phyloP scores from a whole-genome alignment of 805 yeast species.

The Saturnispora hagleri region DNA sequence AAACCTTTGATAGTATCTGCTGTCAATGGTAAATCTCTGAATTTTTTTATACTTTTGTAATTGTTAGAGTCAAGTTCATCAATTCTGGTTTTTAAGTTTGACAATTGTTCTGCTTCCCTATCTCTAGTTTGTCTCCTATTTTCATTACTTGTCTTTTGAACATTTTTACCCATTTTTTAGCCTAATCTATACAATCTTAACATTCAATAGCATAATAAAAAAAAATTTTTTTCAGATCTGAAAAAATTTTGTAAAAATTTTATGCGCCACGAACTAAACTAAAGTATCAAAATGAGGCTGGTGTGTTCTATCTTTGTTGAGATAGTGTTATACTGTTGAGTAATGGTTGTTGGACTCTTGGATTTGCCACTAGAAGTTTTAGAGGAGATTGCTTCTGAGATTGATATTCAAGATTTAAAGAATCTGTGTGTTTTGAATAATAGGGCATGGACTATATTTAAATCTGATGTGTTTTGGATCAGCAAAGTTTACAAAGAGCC shows the following conservation, averaged over 20 bases:
- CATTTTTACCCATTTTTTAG: conserved; percentile 23
- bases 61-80: conserved; percentile 42
- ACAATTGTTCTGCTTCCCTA: conserved; percentile 29
- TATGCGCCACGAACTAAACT: background rate
- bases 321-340: background rate
- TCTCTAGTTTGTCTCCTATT: conserved; percentile 22
- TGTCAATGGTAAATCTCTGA: conserved; percentile 73
- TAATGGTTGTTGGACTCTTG: background rate
- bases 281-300: background rate
- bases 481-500: background rate
- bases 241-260: background rate
- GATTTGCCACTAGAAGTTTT: background rate
- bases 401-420: background rate
- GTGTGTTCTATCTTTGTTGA: background rate
- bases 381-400: background rate
- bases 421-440: conserved; percentile 1
- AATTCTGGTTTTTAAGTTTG: conserved; percentile 41
- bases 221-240: background rate
- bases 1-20: conserved; percentile 59
- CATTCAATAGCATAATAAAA: background rate
- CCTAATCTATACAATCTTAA: background rate
- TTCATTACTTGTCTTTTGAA: conserved; percentile 21
- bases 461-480: conserved; percentile 1
- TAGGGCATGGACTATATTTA: background rate
- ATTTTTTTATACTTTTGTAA: conserved; percentile 35